These are phyloP conservation scores for Ogataea thermomethanolica DNA, from an alignment of 805 yeast species.

Conservation along the genomic window DNA sequence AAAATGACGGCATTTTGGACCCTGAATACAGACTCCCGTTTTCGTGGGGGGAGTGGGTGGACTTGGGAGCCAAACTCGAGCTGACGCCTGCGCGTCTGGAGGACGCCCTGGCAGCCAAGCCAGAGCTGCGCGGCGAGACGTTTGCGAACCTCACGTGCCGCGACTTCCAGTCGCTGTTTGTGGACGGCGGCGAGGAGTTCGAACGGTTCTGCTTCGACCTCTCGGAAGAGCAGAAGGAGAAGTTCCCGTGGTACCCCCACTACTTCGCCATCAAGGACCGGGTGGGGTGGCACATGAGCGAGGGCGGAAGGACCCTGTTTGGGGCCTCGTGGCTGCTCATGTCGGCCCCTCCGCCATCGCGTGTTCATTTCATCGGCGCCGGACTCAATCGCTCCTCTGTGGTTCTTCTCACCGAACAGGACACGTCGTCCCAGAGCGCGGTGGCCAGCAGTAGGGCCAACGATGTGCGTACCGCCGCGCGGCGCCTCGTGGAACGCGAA, in stretches of 20 bases:
- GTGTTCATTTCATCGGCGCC: conserved; percentile 33
- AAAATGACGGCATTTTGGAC: conserved; percentile 20
- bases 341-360: conserved; percentile 28
- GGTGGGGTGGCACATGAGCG: conserved; percentile 15
- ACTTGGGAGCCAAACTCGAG: conserved; percentile 21
- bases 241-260: conserved; percentile 15
- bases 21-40: conserved; percentile 30
- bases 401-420: conserved; percentile 24
- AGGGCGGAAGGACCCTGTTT: conserved; percentile 24
- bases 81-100: conserved; percentile 12
- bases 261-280: conserved; percentile 21
- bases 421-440: conserved; percentile 10
- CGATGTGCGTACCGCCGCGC: conserved; percentile 13
- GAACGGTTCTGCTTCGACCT: conserved; percentile 12
- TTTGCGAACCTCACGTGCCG: conserved; percentile 18
- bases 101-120: neutral
- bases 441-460: conserved; percentile 7
- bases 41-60: conserved; percentile 33
- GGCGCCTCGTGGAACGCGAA: conserved; percentile 18
- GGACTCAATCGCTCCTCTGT: conserved; percentile 24
- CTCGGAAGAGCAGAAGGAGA: conserved; percentile 8
- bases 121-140: conserved; percentile 5
- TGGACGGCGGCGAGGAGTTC: conserved; percentile 7
- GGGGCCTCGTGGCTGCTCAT: conserved; percentile 33
- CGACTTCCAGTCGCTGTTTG: conserved; percentile 15